These are phyloP conservation scores for Porcisia hertigi DNA, from an alignment of 208 protist species.

Conservation along the genomic window DNA sequence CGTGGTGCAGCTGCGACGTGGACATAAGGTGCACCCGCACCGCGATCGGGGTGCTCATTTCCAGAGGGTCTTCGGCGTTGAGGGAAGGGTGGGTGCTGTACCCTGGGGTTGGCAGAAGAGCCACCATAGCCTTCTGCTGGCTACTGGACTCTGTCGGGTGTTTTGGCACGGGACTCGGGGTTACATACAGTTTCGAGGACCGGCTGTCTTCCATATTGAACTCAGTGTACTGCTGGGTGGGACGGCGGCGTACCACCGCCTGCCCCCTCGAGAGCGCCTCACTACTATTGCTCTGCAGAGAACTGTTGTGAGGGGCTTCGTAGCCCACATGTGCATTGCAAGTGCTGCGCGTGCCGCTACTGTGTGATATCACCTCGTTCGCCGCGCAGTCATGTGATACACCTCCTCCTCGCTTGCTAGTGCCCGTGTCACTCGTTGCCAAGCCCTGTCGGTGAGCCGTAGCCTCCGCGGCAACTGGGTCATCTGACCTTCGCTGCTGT, in stretches of 20 bases:
- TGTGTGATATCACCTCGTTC: conserved; percentile 7
- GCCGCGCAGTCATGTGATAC: background rate
- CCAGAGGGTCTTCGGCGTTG: conserved; percentile 23
- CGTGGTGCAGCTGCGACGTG: background rate
- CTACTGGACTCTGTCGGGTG: background rate
- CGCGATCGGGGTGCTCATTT: conserved; percentile 31
- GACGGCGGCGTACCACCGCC: background rate
- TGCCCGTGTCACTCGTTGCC: background rate
- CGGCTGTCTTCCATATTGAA: conserved; percentile 15
- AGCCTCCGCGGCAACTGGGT: background rate
- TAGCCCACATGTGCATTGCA: background rate
- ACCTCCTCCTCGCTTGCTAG: background rate
- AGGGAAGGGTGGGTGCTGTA: conserved; percentile 34
- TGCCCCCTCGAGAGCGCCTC: background rate
- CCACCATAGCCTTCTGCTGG: background rate
- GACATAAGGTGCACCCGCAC: conserved; percentile 9
- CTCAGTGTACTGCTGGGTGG: conserved; percentile 17
- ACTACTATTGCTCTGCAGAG: background rate
- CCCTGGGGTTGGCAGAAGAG: conserved; percentile 11
- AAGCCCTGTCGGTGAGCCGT: background rate
- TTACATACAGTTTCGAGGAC: background rate
- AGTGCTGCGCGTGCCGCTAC: background rate
- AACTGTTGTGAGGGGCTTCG: background rate
- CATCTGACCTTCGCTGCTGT: background rate
- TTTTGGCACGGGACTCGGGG: background rate